Evolutionary conservation across 495 filamentous ascomycete genomes (phyloP).

Genomic region (Zalerion maritima): DNA sequence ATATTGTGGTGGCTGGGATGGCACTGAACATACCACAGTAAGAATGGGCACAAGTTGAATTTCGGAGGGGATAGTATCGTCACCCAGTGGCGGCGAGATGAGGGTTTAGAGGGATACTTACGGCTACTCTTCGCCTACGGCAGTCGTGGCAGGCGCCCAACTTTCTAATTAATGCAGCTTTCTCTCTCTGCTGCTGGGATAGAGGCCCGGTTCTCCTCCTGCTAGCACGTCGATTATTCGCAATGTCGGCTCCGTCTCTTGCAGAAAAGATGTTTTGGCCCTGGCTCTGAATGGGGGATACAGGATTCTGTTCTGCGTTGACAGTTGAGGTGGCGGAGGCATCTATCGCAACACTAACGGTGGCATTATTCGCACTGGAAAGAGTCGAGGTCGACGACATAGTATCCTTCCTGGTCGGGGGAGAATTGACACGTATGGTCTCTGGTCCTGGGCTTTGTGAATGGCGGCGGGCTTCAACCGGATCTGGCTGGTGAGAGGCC

Average conservation of each 20-base stretch:
- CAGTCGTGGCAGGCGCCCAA: constrained; percentile 34
- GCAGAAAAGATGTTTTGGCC: constrained; percentile 32
- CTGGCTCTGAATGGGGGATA: constrained; percentile 21
- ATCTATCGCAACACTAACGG: constrained; percentile 20
- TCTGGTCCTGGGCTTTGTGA: too few relatives aligned
- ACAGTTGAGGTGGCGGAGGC: constrained; percentile 24
- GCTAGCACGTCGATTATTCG: constrained; percentile 27
- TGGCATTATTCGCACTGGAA: too few relatives aligned
- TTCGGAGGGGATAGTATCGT: background rate
- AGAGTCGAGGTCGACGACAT: constrained; percentile 32
- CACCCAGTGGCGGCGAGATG: constrained; percentile 3
- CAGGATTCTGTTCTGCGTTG: constrained; percentile 26
- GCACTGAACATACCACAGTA: constrained; percentile 20
- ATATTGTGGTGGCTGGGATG: constrained; percentile 35
- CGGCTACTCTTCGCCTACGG: constrained; percentile 31
- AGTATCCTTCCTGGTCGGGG: constrained; percentile 32
- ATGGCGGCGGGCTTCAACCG: too few relatives aligned
- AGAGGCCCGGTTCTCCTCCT: constrained; percentile 32
- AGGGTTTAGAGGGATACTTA: constrained; percentile 19
- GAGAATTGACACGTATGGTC: too few relatives aligned
- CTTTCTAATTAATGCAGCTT: constrained; percentile 34
- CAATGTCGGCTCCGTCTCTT: constrained; percentile 30
- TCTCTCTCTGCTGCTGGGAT: constrained; percentile 29
- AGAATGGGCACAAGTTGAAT: background rate
- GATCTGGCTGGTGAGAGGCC: too few relatives aligned